These are phyloP conservation scores for Cryphonectria carpinicola DNA, from an alignment of 2,329 filamentous ascomycete genomes.

Conservation along the genomic window DNA sequence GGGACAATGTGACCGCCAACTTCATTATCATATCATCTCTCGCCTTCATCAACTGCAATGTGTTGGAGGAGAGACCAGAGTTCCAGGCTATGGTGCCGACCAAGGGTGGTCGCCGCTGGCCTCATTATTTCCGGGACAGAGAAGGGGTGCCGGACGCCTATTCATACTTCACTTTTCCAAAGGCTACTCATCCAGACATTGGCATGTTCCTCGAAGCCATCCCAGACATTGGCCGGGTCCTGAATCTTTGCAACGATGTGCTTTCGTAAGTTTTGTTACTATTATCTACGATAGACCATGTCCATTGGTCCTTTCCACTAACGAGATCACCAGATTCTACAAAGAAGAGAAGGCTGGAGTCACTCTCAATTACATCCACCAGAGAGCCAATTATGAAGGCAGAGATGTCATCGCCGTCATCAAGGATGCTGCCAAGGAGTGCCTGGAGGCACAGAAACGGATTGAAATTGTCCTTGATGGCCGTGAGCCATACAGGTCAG, in stretches of 20 bases:
- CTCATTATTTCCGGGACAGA: constrained; percentile 15
- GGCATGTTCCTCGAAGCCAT: constrained; percentile 11
- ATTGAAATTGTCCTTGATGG: constrained; percentile 9
- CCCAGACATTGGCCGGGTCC: constrained; percentile 7
- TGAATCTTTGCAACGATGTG: constrained; percentile 16
- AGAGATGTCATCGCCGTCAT: constrained; percentile 11
- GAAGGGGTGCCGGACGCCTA: constrained; percentile 14
- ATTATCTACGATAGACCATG: not conserved
- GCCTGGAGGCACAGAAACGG: constrained; percentile 3
- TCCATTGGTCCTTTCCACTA: not conserved
- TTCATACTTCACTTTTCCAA: constrained; percentile 15
- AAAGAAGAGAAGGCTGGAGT: constrained; percentile 15
- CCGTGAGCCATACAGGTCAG: constrained; percentile 7
- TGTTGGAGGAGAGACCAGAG: constrained; percentile 9
- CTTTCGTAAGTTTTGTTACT: constrained; percentile 1
- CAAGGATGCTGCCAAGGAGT: constrained; percentile 9
- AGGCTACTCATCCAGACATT: constrained; percentile 10
- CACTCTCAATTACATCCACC: constrained; percentile 15
- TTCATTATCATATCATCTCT: constrained; percentile 13
- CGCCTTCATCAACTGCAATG: constrained; percentile 17
- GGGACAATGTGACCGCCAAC: constrained; percentile 12
- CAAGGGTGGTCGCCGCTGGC: constrained; percentile 14
- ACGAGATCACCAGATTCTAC: not conserved
- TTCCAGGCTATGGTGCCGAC: constrained; percentile 12
- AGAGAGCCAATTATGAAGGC: constrained; percentile 9